Evolutionary conservation across 768 basidiomycete species (phyloP), one percentile per base, ranked within the genome.

Genomic region (Aureoboletus auriporus): DNA sequence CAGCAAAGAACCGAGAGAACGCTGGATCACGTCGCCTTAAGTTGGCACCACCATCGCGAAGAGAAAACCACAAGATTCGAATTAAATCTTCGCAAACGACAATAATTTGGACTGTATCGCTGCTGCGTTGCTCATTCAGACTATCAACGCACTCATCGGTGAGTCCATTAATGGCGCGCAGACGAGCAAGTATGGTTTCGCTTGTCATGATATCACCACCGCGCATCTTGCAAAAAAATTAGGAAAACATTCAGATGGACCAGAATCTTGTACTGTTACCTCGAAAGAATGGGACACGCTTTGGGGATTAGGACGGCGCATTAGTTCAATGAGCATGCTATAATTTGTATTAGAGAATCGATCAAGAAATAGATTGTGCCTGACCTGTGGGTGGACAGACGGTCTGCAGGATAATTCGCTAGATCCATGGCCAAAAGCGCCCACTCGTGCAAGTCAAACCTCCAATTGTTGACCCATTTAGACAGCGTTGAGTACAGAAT

Each of bases 51-150:
- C 61, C 61, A 37, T 68, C 62, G 4, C 56, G 54, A 16, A 62
- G 43, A 23, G 64, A 64, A 42, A 68, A 64, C 67, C 67, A 67
- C 34, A 67, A 43, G 10, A 62, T 45, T 14, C 67, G 65, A 17
- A 55, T 33, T 26, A 63, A 28, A 30, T 50, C 55, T 31, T 61
- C 55, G 17, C 59, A 59, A 9, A 51, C 6, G 39, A 68, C 39
- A 26, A 58, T 46, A 39, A 61, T 64, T 42, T 68, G 66, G 11
- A 52, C 50, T 1, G 66, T 67, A 44, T 68, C 58, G 34, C 40
- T 55, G 27, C 28, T 53, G 14, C 62, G 56, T n/a, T 36, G 49
- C 41, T 66, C 58, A 6, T 53, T 58, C 20, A 58, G 34, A 27
- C 49, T 55, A 8, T 50, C 54, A 16, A 57, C 46, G 8, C 60